Conservation (phyloP, 1,139 yeast species). For the Candida sanyaensis region DNA sequence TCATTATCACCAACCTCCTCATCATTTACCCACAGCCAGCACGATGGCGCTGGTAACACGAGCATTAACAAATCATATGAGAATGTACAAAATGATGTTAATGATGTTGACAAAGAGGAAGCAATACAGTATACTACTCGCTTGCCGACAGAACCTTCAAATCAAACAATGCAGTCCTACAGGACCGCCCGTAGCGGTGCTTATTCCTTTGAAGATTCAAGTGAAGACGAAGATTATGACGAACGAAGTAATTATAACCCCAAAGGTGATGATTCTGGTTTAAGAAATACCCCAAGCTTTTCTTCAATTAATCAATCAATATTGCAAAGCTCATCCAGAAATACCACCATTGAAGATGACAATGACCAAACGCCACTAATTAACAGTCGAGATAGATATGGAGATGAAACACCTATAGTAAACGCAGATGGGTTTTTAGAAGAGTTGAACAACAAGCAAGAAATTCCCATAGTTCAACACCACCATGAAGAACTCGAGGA, state of each 20-base stretch:
- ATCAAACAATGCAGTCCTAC: conserved; percentile 28
- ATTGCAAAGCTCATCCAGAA: conserved; percentile 20
- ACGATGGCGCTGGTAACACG: neutral
- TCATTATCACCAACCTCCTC: neutral
- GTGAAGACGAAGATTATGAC: conserved; percentile 1
- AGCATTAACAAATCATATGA: neutral
- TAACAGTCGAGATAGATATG: conserved; percentile 12
- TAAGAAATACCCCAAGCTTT: conserved; percentile 24
- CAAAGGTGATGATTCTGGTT: neutral
- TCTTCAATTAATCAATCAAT: conserved; percentile 36
- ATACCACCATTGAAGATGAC: conserved; percentile 15
- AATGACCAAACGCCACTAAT: conserved; percentile 36
- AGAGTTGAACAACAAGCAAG: no score
- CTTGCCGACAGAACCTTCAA: conserved; percentile 21
- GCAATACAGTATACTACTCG: conserved; percentile 1
- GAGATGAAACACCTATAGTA: conserved; percentile 33
- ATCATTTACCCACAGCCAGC: neutral
- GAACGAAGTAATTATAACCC: neutral
- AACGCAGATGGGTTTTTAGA: conserved; percentile 14
- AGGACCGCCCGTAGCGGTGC: conserved; percentile 24
- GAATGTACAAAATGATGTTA: neutral
- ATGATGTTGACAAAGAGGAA: neutral
- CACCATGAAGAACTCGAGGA: neutral
- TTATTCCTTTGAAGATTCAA: conserved; percentile 3
- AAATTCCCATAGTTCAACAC: no score